These are phyloP conservation scores for Podaxis pistillaris DNA, from an alignment of 768 basidiomycete genomes.

Conservation along the genomic window DNA sequence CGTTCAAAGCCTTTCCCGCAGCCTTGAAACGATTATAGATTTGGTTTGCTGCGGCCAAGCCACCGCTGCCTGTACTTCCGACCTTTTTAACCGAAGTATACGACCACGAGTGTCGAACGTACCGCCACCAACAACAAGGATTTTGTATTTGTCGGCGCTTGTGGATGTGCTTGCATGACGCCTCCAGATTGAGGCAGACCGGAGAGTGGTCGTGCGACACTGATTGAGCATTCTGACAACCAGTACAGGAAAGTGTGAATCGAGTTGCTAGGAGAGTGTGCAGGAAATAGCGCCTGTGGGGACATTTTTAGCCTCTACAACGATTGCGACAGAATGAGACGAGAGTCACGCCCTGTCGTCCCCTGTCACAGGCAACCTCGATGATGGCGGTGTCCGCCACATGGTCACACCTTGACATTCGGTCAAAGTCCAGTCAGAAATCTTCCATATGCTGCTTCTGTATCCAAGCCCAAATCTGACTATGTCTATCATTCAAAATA, in stretches of 20 bases:
- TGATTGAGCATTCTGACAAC: slow-evolving; percentile 7
- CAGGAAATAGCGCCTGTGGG: neutral
- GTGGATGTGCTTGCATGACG: slow-evolving; percentile 37
- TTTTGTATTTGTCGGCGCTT: slow-evolving; percentile 62
- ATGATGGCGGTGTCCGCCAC: neutral
- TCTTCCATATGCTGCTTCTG: neutral
- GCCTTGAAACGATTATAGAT: slow-evolving; percentile 77
- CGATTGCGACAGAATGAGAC: slow-evolving; percentile 15
- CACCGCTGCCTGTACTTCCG: slow-evolving; percentile 62
- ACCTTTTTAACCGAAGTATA: neutral
- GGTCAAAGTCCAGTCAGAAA: neutral
- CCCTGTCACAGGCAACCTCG: neutral
- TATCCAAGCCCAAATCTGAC: slow-evolving; percentile 1
- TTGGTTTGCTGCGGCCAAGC: slow-evolving; percentile 83
- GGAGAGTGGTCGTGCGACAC: neutral
- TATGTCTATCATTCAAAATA: neutral
- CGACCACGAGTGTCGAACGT: slow-evolving; percentile 22
- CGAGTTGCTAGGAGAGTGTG: neutral
- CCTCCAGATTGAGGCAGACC: slow-evolving; percentile 13
- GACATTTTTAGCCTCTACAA: neutral
- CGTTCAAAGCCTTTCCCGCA: slow-evolving; percentile 62
- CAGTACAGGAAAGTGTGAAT: neutral
- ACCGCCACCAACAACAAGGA: slow-evolving; percentile 90
- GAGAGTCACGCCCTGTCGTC: neutral
- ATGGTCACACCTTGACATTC: neutral